Evolutionary conservation across 345 rosid species (phyloP), one percentile per base, ranked within the genome.

Genomic region (Arabis alpina): DNA sequence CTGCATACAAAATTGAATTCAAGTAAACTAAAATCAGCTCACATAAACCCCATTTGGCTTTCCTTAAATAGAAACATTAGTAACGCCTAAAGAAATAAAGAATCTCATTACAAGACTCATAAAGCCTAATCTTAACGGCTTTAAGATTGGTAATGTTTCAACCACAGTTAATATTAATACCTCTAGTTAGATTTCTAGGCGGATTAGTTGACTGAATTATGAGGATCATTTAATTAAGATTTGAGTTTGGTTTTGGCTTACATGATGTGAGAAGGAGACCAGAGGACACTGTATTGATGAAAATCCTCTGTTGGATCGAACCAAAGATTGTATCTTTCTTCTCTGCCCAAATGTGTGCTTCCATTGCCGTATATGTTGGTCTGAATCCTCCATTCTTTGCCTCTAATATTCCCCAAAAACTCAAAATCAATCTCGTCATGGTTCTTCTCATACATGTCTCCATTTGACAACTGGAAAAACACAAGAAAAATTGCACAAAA

Each of bases 351-450:
- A 60, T 76, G 61, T 3, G 96, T 91, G 86, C 97, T 94, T 64
- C 99, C 96, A 76, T 94, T 89, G 10, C 97, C 96, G 58, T 91
- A 94, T 51, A 91, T 62, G 66, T 94, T 94, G 11, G 99, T 94
- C 80, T 94, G 97, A 80, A 94, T 87, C 86, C 97, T 94, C 99
- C 99, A 94, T 53, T 94, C 87, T 77, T 84, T 89, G 71, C 99
- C 99, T 84, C 96, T 88, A 25, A 91, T 91, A 76, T 94, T 94
- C n/a, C 99, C 99, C 83, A 91, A 67, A 79, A 94, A 94, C 84
- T 94, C 99, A 55, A 89, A 94, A 80, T 94, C 99, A 64, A 94
- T 94, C 74, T 94, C 99, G 55, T 94, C 99, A 40, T 94, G 97
- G 80, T 89, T 94, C 86, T 85, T 94, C 90, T 91, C 85, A 51